Conservation (phyloP, 768 basidiomycete species). For the Cystofilobasidium ferigula region DNA sequence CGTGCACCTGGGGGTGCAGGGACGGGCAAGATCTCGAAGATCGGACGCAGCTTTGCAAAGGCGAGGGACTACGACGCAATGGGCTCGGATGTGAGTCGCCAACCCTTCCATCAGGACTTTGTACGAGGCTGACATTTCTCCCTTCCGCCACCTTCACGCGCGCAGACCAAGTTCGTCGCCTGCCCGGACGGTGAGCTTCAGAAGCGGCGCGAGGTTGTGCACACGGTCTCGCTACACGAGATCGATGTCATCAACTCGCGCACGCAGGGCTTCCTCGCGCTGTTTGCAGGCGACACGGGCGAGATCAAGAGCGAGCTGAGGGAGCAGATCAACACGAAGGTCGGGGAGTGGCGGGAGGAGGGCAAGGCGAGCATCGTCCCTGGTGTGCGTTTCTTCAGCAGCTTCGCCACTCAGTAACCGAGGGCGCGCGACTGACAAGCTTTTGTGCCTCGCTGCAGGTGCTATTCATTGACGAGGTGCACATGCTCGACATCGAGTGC, state of each 20-base stretch:
- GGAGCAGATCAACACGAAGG: slow-evolving; percentile 92
- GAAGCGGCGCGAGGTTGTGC: slow-evolving; percentile 91
- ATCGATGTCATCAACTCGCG: slow-evolving; percentile 99
- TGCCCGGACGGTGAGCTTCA: slow-evolving; percentile 97
- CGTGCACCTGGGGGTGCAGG: neutral
- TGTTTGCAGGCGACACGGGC: slow-evolving; percentile 83
- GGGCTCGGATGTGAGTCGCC: slow-evolving; percentile 79
- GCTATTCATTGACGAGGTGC: slow-evolving; percentile 51
- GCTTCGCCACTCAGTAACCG: neutral
- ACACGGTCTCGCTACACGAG: slow-evolving; percentile 94
- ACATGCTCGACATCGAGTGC: slow-evolving; percentile 99
- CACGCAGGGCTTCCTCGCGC: slow-evolving; percentile 93
- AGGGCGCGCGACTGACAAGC: too few relatives aligned
- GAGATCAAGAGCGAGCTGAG: slow-evolving; percentile 96
- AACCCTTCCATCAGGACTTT: neutral
- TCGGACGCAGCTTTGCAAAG: slow-evolving; percentile 90
- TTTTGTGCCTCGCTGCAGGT: slow-evolving; percentile 46
- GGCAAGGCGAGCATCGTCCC: slow-evolving; percentile 97
- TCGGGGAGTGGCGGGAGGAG: slow-evolving; percentile 95
- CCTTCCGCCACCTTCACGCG: neutral
- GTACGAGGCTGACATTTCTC: neutral
- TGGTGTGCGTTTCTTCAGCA: slow-evolving; percentile 51
- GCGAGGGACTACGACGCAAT: slow-evolving; percentile 97
- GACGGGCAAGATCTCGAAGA: slow-evolving; percentile 87
- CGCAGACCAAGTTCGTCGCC: slow-evolving; percentile 91